phyloP scores from a whole-genome alignment of 2,329 filamentous ascomycete species.

The Cladosporium austrohemisphaericum region DNA sequence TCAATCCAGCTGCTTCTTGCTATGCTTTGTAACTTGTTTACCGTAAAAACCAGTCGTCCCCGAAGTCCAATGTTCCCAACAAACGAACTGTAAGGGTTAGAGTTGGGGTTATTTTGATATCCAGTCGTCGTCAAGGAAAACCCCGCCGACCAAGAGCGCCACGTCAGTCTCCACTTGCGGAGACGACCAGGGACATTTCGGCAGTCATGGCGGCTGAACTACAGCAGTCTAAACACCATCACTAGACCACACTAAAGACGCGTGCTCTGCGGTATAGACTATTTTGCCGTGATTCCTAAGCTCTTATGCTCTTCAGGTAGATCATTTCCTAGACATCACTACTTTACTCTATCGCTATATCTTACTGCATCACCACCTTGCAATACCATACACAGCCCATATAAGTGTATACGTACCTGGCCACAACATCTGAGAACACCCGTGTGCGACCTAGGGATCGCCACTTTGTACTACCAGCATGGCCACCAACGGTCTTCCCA shows the following conservation, averaged over 20 bases:
- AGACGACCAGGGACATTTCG: not conserved
- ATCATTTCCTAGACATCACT: not conserved
- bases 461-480: too few relatives aligned
- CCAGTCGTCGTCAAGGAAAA: too few relatives aligned
- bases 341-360: not conserved
- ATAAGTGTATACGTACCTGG: not conserved
- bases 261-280: not conserved
- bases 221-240: not conserved
- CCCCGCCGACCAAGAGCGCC: too few relatives aligned
- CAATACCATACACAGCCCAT: not conserved
- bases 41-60: too few relatives aligned
- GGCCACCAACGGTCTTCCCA: not conserved
- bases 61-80: too few relatives aligned
- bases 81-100: too few relatives aligned
- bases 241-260: not conserved
- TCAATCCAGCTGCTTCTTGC: too few relatives aligned
- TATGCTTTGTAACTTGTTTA: too few relatives aligned
- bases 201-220: constrained; percentile 7
- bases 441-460: too few relatives aligned
- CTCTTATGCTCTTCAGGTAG: not conserved
- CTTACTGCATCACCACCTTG: not conserved
- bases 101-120: too few relatives aligned
- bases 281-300: constrained; percentile 12
- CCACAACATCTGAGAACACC: too few relatives aligned
- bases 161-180: not conserved